These are phyloP conservation scores for Dryas octopetala DNA, from an alignment of 306 rosid genomes.

Conservation along the genomic window DNA sequence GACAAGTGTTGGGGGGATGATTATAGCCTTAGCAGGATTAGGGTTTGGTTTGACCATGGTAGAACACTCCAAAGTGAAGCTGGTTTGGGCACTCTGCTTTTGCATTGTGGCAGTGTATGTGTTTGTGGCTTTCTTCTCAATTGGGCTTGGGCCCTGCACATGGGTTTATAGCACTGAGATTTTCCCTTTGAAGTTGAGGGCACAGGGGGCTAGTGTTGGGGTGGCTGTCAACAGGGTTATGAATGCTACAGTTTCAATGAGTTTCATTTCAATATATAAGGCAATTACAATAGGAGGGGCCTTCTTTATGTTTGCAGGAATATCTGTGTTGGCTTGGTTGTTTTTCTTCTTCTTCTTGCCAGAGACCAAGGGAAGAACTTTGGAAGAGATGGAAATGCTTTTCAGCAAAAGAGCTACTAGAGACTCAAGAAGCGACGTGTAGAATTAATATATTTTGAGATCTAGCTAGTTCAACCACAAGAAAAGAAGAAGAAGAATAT, in stretches of 20 bases:
- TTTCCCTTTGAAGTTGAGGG: slow-evolving; percentile 71
- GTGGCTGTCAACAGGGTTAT: slow-evolving; percentile 70
- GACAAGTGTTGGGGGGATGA: slow-evolving; percentile 54
- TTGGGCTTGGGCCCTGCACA: slow-evolving; percentile 75
- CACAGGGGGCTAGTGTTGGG: slow-evolving; percentile 64
- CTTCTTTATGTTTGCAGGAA: slow-evolving; percentile 69
- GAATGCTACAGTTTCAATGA: slow-evolving; percentile 65
- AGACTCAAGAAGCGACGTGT: no score
- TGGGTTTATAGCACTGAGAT: slow-evolving; percentile 87
- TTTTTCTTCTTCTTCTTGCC: slow-evolving; percentile 72
- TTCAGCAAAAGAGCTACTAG: slow-evolving; percentile 30
- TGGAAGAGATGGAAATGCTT: slow-evolving; percentile 76
- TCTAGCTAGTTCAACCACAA: no score
- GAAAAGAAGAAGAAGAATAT: no score
- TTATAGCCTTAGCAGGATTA: slow-evolving; percentile 33
- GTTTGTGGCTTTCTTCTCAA: slow-evolving; percentile 57
- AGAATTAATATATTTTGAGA: no score
- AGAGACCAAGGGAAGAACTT: slow-evolving; percentile 70
- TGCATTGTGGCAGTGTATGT: slow-evolving; percentile 52
- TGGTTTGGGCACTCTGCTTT: slow-evolving; percentile 54
- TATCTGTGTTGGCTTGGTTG: slow-evolving; percentile 53
- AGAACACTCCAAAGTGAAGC: slow-evolving; percentile 27
- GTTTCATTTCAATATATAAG: slow-evolving; percentile 58
- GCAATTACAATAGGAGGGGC: slow-evolving; percentile 78
- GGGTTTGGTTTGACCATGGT: slow-evolving; percentile 65